phyloP scores from a whole-genome alignment of 352 stramenopile genomes.

The Pythium oligandrum region DNA sequence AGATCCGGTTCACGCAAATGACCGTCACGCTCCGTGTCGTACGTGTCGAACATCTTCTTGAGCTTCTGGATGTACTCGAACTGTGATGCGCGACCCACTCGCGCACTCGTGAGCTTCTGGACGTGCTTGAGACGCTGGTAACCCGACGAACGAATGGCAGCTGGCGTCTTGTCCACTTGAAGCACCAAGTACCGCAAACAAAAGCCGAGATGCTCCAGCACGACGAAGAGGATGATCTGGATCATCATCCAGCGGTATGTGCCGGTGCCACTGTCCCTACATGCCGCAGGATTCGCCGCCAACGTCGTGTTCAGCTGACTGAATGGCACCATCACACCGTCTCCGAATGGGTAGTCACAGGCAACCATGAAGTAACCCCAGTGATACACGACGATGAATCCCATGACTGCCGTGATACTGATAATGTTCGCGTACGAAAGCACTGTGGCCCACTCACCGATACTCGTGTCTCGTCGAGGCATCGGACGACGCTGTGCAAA shows the following conservation, averaged over 20 bases:
- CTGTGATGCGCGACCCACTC: constrained; percentile 51
- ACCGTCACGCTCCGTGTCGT: constrained; percentile 59
- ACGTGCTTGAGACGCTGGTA: constrained; percentile 81
- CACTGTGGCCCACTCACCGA: constrained; percentile 81
- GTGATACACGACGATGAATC: constrained; percentile 82
- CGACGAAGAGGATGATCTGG: constrained; percentile 78
- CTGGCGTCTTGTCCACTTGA: constrained; percentile 70
- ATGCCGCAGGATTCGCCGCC: constrained; percentile 27
- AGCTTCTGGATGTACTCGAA: constrained; percentile 84
- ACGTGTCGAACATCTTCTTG: constrained; percentile 74
- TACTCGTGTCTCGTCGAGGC: constrained; percentile 75
- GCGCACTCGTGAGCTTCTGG: constrained; percentile 57
- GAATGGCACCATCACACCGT: constrained; percentile 76
- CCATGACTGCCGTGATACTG: constrained; percentile 74
- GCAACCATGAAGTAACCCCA: constrained; percentile 70
- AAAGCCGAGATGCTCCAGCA: constrained; percentile 78
- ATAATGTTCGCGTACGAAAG: constrained; percentile 86
- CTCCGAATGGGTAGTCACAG: constrained; percentile 71
- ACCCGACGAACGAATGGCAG: constrained; percentile 62
- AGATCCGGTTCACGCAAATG: constrained; percentile 68
- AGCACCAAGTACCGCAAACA: constrained; percentile 83
- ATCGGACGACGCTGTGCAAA: constrained; percentile 79
- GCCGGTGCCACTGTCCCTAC: constrained; percentile 39
- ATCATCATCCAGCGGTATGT: constrained; percentile 57
- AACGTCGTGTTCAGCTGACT: constrained; percentile 37